A percentile compares a stretch with the other conserved stretches of the same genome.
Evolutionary conservation across 2,329 filamentous ascomycete genomes (phyloP).

Genomic region (Fusarium domesticum): DNA sequence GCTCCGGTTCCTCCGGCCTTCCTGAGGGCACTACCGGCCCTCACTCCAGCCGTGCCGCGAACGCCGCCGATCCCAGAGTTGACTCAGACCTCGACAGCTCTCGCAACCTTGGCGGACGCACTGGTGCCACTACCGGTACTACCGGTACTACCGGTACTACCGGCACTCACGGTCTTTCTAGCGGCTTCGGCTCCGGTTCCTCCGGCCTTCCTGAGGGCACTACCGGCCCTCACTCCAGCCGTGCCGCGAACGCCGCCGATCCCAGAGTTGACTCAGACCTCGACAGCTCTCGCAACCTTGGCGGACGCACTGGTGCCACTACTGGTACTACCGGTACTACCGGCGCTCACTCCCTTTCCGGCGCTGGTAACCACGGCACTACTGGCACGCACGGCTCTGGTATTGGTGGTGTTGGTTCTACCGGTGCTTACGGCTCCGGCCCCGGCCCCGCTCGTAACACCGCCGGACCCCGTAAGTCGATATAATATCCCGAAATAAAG

Average conservation of each 20-base stretch:
- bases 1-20: constrained; percentile 5
- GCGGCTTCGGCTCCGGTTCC: not conserved
- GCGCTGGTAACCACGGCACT: constrained; percentile 14
- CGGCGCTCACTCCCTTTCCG: constrained; percentile 16
- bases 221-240: constrained; percentile 18
- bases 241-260: constrained; percentile 44
- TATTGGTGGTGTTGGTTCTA: constrained; percentile 9
- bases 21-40: constrained; percentile 31
- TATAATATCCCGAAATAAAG: too few species aligned
- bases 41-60: constrained; percentile 44
- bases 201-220: not conserved
- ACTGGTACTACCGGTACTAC: constrained; percentile 16
- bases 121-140: constrained; percentile 10
- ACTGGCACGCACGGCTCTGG: constrained; percentile 12
- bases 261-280: constrained; percentile 52
- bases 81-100: constrained; percentile 48
- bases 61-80: constrained; percentile 49
- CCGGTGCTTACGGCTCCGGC: constrained; percentile 38
- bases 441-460: constrained; percentile 32
- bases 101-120: constrained; percentile 39
- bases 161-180: constrained; percentile 3
- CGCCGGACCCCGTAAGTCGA: constrained; percentile 48
- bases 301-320: constrained; percentile 36
- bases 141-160: constrained; percentile 13
- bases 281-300: constrained; percentile 35